Evolutionary conservation across 768 basidiomycete genomes (phyloP).

Genomic region (Mycena latifolia): DNA sequence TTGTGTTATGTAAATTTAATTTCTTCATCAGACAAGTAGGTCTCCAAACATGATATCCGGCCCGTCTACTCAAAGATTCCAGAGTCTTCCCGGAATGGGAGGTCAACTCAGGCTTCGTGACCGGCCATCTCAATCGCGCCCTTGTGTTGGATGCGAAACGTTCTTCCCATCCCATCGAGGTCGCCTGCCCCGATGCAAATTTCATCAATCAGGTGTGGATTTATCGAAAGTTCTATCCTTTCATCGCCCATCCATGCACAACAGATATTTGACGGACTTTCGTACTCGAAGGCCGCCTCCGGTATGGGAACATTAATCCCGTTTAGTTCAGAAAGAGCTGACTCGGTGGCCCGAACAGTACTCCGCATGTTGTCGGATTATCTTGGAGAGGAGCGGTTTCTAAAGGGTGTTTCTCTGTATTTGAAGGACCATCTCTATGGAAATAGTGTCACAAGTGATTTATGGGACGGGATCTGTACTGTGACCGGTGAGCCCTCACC

Average conservation of each 20-base stretch:
- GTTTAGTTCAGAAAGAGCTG: neutral
- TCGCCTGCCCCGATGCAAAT: conserved; percentile 90
- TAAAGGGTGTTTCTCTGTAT: conserved; percentile 90
- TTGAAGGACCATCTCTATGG: conserved; percentile 90
- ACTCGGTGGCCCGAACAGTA: conserved; percentile 56
- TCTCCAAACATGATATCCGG: conserved; percentile 6
- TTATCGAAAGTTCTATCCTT: neutral
- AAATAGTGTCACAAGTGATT: conserved; percentile 86
- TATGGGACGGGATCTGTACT: conserved; percentile 88
- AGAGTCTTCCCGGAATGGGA: conserved; percentile 90
- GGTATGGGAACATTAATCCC: conserved; percentile 54
- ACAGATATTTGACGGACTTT: conserved; percentile 90
- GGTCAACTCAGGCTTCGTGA: conserved; percentile 84
- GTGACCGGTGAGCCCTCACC: conserved; percentile 63
- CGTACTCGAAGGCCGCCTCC: conserved; percentile 87
- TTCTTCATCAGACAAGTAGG: conserved; percentile 62
- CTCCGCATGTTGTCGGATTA: conserved; percentile 92
- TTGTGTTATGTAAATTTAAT: neutral
- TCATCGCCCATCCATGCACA: neutral
- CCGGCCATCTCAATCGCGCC: conserved; percentile 75
- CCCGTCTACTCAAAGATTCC: conserved; percentile 1
- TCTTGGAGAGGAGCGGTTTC: conserved; percentile 90
- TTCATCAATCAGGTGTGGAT: conserved; percentile 52
- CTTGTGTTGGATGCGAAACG: conserved; percentile 84
- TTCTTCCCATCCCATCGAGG: conserved; percentile 95